Conservation (phyloP, 139 green algal genomes). For the Zygnema cylindricum region DNA sequence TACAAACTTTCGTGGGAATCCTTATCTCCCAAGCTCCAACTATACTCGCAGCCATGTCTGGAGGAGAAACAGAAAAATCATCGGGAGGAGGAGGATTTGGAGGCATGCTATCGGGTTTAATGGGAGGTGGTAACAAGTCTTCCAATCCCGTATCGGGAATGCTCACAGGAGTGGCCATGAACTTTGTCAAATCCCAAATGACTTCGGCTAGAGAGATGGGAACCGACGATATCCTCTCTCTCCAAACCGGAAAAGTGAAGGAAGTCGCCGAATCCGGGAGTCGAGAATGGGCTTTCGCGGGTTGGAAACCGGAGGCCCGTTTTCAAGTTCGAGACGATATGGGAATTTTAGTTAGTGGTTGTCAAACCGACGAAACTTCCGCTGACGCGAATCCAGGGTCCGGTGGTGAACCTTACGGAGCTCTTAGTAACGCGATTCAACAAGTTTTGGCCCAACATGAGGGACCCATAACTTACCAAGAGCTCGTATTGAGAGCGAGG, state of each 20-base stretch:
- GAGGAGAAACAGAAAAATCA: background rate
- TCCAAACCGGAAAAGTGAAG: background rate
- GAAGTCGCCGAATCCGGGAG: constrained; percentile 4
- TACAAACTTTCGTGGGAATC: constrained; percentile 3
- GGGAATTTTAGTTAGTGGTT: constrained; percentile 28
- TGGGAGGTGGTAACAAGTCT: background rate
- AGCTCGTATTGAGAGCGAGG: constrained; percentile 7
- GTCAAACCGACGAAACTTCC: constrained; percentile 27
- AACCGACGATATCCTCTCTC: background rate
- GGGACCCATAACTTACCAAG: background rate
- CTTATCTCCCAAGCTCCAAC: background rate
- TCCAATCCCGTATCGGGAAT: background rate
- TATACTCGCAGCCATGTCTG: constrained; percentile 7
- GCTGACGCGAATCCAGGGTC: background rate
- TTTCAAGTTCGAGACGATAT: background rate
- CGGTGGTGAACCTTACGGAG: background rate
- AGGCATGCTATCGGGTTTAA: background rate
- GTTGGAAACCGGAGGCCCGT: background rate
- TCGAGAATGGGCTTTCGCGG: background rate
- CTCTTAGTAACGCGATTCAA: constrained; percentile 15
- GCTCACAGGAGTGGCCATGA: background rate
- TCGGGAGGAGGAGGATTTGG: constrained; percentile 2
- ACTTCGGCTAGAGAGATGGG: background rate
- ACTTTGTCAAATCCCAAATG: constrained; percentile 4
- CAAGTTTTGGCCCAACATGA: background rate